phyloP scores from a whole-genome alignment of 2,329 filamentous ascomycete species.

The Alternaria gansuensis region DNA sequence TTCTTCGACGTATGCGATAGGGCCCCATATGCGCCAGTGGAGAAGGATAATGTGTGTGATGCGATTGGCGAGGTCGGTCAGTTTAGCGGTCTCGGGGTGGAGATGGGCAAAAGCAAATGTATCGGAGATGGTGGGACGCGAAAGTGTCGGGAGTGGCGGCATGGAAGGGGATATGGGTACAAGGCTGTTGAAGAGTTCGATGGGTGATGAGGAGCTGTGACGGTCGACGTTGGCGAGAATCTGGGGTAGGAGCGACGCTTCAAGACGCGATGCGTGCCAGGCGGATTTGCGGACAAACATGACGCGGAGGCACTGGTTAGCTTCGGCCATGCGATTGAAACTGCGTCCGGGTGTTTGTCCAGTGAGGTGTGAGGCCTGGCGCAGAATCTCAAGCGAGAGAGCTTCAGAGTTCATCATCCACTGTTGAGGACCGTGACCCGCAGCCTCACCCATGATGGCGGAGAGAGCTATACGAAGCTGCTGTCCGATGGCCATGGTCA shows the following conservation, averaged over 20 bases:
- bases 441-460: conserved; percentile 51
- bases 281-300: conserved; percentile 46
- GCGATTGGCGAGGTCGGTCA: conserved; percentile 76
- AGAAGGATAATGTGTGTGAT: conserved; percentile 84
- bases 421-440: conserved; percentile 44
- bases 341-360: conserved; percentile 42
- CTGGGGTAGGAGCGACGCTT: conserved; percentile 37
- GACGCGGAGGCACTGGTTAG: conserved; percentile 48
- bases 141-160: conserved; percentile 17
- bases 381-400: conserved; percentile 58
- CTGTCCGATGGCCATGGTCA: conserved; percentile 31
- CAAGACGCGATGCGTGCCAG: conserved; percentile 45
- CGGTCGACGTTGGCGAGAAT: conserved; percentile 41
- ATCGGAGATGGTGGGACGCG: conserved; percentile 37
- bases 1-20: conserved; percentile 69
- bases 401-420: conserved; percentile 55
- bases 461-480: conserved; percentile 48
- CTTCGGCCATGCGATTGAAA: conserved; percentile 47
- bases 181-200: conserved; percentile 57
- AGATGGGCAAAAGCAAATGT: conserved; percentile 29
- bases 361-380: conserved; percentile 52
- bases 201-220: conserved; percentile 51
- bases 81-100: conserved; percentile 38
- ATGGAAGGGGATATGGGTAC: conserved; percentile 39
- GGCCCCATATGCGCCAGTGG: conserved; percentile 90